phyloP scores from a whole-genome alignment of 805 yeast genomes.

The Ogataea methanolica region DNA sequence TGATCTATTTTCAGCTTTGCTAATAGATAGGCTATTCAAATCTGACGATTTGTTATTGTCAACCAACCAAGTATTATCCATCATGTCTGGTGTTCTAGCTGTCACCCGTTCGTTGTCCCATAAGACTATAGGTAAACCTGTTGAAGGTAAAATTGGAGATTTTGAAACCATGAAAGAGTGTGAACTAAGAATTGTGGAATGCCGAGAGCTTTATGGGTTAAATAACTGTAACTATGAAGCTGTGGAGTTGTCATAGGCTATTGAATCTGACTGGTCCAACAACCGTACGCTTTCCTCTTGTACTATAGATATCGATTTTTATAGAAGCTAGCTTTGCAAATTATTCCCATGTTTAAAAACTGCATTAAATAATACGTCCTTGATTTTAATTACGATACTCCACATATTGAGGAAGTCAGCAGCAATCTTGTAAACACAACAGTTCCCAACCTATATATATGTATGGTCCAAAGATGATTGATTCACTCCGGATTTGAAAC shows the following conservation, averaged over 20 bases:
- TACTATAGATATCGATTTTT: too few species aligned
- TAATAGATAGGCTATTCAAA: constrained; percentile 55
- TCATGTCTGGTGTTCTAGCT: constrained; percentile 48
- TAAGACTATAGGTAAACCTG: constrained; percentile 32
- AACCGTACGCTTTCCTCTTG: background rate
- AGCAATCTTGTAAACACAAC: too few species aligned
- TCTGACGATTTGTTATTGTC: constrained; percentile 27
- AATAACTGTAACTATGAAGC: constrained; percentile 8
- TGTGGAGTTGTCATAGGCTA: background rate
- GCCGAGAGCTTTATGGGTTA: constrained; percentile 35
- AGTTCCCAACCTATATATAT: too few species aligned
- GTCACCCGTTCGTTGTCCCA: constrained; percentile 41
- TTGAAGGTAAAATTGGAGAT: constrained; percentile 52
- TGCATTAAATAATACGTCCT: too few species aligned
- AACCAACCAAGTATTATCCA: constrained; percentile 50
- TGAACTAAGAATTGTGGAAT: constrained; percentile 66
- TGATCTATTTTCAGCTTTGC: constrained; percentile 78
- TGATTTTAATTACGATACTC: too few species aligned
- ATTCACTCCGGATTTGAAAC: too few species aligned
- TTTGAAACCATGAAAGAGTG: constrained; percentile 59
- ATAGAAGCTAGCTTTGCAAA: too few species aligned
- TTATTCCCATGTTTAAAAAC: too few species aligned
- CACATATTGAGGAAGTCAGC: too few species aligned
- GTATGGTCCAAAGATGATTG: too few species aligned
- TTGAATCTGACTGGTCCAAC: background rate